Evolutionary conservation across 2,329 filamentous ascomycete genomes (phyloP), one percentile per base, ranked within the genome.

Genomic region (Diplodia scrobiculata): DNA sequence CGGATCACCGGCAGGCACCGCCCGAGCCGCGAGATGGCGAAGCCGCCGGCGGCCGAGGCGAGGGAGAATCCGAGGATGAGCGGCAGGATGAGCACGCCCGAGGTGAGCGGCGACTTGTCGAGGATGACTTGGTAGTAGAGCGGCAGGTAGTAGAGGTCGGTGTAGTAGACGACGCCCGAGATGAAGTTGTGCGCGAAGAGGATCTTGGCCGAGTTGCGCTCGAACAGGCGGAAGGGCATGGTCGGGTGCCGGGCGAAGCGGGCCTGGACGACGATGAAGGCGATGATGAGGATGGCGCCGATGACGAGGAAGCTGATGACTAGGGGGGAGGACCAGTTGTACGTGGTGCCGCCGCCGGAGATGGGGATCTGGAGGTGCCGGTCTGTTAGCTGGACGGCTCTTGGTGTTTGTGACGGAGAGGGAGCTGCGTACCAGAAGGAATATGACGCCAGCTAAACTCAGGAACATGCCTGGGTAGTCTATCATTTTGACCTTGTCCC

Each of bases 161-260:
- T 79, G 69, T 87, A 87, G 70, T 87, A 88, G 1, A 84, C 82
- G n/a, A 84, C 78, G 5, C 87, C 86, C 19, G 88, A 81, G 21
- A 89, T 74, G 68, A 89, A 84, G 71, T 82, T 85, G 70, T 89
- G 85, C 2, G 81, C 53, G 59, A 89, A 76, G 67, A 89, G 81
- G 10, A 84, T 79, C 27, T 78, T 76, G 6, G 89, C 79, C 5
- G 85, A 80, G 25, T 75, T 75, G 67, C 81, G 85, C 47, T 77
- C 80, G 74, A 87, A 89, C 50, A 89, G 84, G 84, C 76, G 87
- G 82, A 83, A 87, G 86, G 1, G 85, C 85, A 67, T 87, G 76
- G 6, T 75, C 70, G 0, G 85, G 84, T 32, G 84, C 73, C 69
- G 82, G 84, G 58, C 58, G 11, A 62, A 50, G 58, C 58, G 58